A percentile compares a stretch with the other conserved stretches of the same genome.
These are phyloP conservation scores for Cercophora sp. DNA, from an alignment of 495 filamentous ascomycete species.

Conservation along the genomic window DNA sequence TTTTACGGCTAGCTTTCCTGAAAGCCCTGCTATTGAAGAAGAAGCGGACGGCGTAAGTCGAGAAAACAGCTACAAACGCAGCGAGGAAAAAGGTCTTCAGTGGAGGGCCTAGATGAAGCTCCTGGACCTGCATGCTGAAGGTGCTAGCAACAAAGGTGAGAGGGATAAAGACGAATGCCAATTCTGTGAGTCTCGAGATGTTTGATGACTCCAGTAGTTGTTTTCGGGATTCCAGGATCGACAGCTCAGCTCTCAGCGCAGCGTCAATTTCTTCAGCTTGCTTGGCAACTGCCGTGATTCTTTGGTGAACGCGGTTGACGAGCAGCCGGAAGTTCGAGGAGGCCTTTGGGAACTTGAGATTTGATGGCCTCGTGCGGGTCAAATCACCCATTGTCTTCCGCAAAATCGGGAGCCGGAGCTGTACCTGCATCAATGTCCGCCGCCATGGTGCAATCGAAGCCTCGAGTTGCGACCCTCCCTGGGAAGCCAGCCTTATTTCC, in stretches of 20 bases:
- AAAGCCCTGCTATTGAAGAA: not conserved
- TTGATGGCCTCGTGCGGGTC: not conserved
- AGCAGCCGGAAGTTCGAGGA: not conserved
- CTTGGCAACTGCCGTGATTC: not conserved
- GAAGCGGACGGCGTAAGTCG: not conserved
- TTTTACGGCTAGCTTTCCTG: not conserved
- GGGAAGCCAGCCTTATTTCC: not conserved
- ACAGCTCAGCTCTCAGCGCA: not conserved
- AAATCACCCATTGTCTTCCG: not conserved
- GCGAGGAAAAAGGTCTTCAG: not conserved
- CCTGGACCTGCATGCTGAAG: constrained; percentile 4
- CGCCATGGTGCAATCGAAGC: not conserved
- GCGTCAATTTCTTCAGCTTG: not conserved
- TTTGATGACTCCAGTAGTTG: constrained; percentile 1
- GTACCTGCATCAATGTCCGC: not conserved
- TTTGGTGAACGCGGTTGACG: not conserved
- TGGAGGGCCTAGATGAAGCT: not conserved
- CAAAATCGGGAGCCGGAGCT: not conserved
- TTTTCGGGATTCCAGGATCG: constrained; percentile 1
- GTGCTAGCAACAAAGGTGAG: constrained; percentile 2
- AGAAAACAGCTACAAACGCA: not conserved
- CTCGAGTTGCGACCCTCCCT: not conserved
- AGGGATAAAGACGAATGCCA: not conserved
- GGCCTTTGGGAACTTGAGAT: not conserved
- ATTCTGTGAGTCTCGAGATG: not conserved